These are phyloP conservation scores for Fusarium palustre DNA, from an alignment of 2,329 filamentous ascomycete species.

Conservation along the genomic window DNA sequence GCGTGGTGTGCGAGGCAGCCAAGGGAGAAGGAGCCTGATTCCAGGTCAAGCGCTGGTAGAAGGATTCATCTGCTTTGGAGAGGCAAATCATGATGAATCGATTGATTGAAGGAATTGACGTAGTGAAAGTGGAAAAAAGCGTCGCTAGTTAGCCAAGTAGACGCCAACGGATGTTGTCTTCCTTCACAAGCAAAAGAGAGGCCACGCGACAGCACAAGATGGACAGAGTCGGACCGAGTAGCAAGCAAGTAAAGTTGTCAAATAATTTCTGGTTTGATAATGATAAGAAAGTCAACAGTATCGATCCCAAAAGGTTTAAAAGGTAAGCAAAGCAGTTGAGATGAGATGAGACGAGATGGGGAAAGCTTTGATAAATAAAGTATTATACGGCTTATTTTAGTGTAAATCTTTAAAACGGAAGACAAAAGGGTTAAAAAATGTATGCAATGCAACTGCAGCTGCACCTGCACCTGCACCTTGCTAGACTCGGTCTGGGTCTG, in stretches of 20 bases:
- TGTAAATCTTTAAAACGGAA: constrained; percentile 19
- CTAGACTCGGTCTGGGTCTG: neutral
- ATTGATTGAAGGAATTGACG: neutral
- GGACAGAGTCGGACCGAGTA: constrained; percentile 8
- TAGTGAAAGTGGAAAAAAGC: neutral
- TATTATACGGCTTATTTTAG: constrained; percentile 1
- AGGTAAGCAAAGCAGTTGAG: neutral
- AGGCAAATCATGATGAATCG: constrained; percentile 61
- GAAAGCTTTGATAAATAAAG: constrained; percentile 17
- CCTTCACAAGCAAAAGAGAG: constrained; percentile 8
- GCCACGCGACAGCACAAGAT: constrained; percentile 22
- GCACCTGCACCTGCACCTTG: too few relatives aligned
- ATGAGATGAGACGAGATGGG: neutral
- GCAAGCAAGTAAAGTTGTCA: neutral
- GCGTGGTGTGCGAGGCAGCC: constrained; percentile 62
- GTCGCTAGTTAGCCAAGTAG: neutral
- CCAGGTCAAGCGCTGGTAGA: constrained; percentile 60
- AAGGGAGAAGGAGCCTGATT: constrained; percentile 66
- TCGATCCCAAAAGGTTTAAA: neutral
- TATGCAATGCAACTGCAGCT: constrained; percentile 22
- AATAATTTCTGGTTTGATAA: constrained; percentile 11
- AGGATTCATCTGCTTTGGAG: constrained; percentile 64
- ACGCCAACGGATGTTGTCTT: constrained; percentile 16
- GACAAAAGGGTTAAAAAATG: constrained; percentile 36
- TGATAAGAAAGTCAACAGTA: neutral